Conservation (phyloP, 176 grass and related monocot genomes). For the Musa schizocarpa region DNA sequence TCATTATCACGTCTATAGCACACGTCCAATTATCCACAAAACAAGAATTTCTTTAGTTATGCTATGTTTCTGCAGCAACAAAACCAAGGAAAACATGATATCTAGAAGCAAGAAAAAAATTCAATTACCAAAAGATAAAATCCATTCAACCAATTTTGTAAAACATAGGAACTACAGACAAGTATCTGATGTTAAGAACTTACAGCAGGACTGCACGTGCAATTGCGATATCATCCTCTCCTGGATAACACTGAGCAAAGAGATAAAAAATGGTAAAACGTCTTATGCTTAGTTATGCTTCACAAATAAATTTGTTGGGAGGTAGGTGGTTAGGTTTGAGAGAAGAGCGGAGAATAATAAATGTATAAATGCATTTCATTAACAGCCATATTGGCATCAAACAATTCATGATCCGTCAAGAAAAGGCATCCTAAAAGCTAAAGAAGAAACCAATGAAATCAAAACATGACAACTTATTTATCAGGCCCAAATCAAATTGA, state of each 20-base stretch:
- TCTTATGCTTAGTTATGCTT: too few relatives aligned
- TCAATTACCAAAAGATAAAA: too few relatives aligned
- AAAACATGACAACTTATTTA: neutral
- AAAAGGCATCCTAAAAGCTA: neutral
- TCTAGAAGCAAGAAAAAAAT: neutral
- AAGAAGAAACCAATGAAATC: neutral
- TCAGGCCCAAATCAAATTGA: too few relatives aligned
- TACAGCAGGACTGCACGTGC: constrained; percentile 82
- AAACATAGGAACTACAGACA: neutral
- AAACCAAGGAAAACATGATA: neutral
- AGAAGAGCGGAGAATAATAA: too few relatives aligned
- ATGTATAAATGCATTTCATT: too few relatives aligned
- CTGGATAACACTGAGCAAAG: constrained; percentile 77
- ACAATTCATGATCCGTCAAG: constrained; percentile 6
- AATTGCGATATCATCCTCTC: constrained; percentile 94
- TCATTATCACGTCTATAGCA: neutral
- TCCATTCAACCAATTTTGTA: neutral
- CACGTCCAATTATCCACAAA: neutral
- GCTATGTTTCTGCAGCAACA: neutral
- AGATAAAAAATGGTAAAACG: neutral
- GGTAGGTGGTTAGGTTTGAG: too few relatives aligned
- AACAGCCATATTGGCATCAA: neutral
- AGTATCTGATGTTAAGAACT: constrained; percentile 19
- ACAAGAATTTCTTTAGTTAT: neutral
- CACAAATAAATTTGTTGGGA: too few relatives aligned